Conservation (phyloP, 768 basidiomycete species). For the Coprinopsis strossmayeri region DNA sequence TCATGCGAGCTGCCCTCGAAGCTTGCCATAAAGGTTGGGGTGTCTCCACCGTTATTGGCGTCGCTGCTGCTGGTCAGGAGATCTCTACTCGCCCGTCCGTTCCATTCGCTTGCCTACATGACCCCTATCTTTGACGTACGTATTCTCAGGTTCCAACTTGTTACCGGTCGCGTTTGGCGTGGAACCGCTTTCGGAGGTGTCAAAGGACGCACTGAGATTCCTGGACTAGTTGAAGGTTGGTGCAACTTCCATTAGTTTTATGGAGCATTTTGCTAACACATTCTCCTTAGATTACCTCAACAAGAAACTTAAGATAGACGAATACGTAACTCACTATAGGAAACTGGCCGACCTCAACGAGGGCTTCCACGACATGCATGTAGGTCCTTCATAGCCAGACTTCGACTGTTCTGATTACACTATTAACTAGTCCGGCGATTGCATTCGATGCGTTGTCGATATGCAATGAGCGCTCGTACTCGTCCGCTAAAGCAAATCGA, state of each 20-base stretch:
- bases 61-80: conserved; percentile 95
- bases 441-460: conserved; percentile 93
- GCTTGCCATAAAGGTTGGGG: conserved; percentile 99
- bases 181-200: conserved; percentile 96
- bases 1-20: conserved; percentile 94
- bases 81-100: conserved; percentile 83
- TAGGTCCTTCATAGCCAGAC: conserved; percentile 37
- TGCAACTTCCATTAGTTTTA: not conserved
- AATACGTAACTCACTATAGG: conserved; percentile 90
- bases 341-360: conserved; percentile 71
- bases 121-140: not conserved
- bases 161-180: conserved; percentile 91
- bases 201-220: conserved; percentile 94
- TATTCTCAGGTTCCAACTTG: conserved; percentile 31
- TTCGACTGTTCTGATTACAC: conserved; percentile 7
- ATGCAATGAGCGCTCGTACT: conserved; percentile 61
- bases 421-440: conserved; percentile 58
- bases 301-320: conserved; percentile 84
- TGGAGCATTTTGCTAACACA: not conserved
- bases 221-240: conserved; percentile 85
- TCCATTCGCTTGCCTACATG: not conserved
- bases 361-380: conserved; percentile 96
- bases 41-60: conserved; percentile 91
- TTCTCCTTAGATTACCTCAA: conserved; percentile 61
- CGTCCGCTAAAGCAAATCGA: no score